Evolutionary conservation across 2,329 filamentous ascomycete genomes (phyloP), one percentile per base, ranked within the genome.

Genomic region (Trichoderma simmonsii): DNA sequence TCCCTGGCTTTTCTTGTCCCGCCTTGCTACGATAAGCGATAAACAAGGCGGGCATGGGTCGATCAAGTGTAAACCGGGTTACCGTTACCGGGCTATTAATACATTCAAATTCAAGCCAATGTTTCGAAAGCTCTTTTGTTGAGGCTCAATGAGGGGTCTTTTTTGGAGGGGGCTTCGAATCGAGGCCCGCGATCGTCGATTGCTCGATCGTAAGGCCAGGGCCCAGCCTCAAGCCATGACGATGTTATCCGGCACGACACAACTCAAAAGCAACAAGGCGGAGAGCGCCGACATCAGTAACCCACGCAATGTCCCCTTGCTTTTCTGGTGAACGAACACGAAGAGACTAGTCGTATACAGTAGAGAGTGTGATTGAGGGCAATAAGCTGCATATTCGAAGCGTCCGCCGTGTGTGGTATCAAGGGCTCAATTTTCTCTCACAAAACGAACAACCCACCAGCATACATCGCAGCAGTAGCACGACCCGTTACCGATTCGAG

Each of bases 301-400:
- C 43, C 43, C n/a, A 51, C 43, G 43, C 43, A 51, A 51, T 6
- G 15, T 39, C 36, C n/a, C 26, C 30, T 51, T 34, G 18, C 18
- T 54, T 21, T 18, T 26, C 26, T 51, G 48, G 39, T 7, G 12
- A 56, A 56, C 30, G n/a, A 56, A 56, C 63, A 66, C 63, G 43
- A 51, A 51, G 43, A 51, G 43, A 51, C 43, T 51, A 51, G n/a
- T 39, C 36, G 36, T 39, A 39, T 39, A 36, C 18, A 48, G 43
- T 36, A 66, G 21, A n/a, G 34, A 30, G 14, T 26, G 63, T 66
- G 63, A 66, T 66, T 14, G 14, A 39, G 63, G 51, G 21, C 63
- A 66, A 66, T 66, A 66, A 56, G 63, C 63, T 34, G 63, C 63
- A 66, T 56, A 28, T n/a, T 18, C 26, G 28, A 43, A 65, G 39